phyloP scores from a whole-genome alignment of 331 rosid genomes.

The Quercus lobata region DNA sequence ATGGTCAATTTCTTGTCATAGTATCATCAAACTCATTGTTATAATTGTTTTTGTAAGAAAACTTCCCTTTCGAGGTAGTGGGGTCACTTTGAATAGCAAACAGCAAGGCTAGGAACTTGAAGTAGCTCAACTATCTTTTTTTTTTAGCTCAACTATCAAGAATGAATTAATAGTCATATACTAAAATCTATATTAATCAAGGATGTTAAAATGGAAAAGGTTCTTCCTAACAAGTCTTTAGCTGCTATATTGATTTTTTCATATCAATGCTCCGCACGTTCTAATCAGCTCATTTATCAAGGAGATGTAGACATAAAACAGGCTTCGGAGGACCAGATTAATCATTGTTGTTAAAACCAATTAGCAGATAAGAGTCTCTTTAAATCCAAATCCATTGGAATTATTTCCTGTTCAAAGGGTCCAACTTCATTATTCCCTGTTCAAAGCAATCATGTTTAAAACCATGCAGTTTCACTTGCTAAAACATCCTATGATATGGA shows the following conservation, averaged over 20 bases:
- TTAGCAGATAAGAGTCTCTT: background rate
- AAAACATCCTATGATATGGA: background rate
- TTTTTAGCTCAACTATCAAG: slow-evolving; percentile 21
- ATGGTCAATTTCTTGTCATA: background rate
- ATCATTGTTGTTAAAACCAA: background rate
- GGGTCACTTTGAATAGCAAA: slow-evolving; percentile 8
- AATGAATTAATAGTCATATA: slow-evolving; percentile 9
- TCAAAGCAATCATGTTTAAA: slow-evolving; percentile 8
- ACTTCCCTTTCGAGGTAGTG: background rate
- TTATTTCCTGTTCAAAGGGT: too few species aligned
- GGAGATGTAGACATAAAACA: background rate
- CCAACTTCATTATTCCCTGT: slow-evolving; percentile 5
- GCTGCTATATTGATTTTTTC: background rate
- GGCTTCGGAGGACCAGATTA: background rate
- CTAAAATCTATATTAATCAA: slow-evolving; percentile 19
- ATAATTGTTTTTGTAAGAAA: background rate
- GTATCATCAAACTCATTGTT: background rate
- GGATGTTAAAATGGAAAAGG: slow-evolving; percentile 11
- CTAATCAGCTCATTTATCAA: background rate
- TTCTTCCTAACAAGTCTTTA: background rate
- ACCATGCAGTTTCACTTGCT: background rate
- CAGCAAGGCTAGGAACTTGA: slow-evolving; percentile 21
- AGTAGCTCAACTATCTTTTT: slow-evolving; percentile 19
- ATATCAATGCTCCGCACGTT: background rate
- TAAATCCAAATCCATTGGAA: too few species aligned